Base-by-base conservation (phyloP, 139 green algal genomes). In the Chlamydomonas sp. region DNA sequence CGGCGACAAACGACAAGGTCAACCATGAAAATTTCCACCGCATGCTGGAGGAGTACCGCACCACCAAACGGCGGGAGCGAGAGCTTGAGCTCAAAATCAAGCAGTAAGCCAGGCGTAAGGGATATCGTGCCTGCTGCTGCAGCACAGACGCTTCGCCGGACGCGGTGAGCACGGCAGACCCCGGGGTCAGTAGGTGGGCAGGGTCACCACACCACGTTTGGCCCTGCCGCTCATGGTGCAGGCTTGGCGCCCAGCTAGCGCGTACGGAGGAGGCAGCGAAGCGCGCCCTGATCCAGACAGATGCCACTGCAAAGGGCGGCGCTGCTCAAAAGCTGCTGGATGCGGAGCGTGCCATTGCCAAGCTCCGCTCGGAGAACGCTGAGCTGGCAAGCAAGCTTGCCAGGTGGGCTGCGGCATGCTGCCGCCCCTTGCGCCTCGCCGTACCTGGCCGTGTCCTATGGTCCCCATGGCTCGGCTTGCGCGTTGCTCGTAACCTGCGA, bases 241-340 rank as follows among this genome's bases (percentile, higher is more conserved):
- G 95, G 89, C 92, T 97, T 57, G 86, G 92, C 2, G 94, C 94
- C 0, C 94, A 97, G 91, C 93, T 97, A 14, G 94, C 94, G 0
- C 83, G 95, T 3, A 97, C 94, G 17, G 95, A 97, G 84, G 94
- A 97, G 81, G 94, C 94, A 1, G 94, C 94, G 9, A 97, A 97
- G 91, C 90, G 95, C 2, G 92, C 92, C 0, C 88, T 97, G 77
- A 83, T 96, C 5, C 86, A 91, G 17, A 87, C 75, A 4, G 94
- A 96, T 80, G 77, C 89, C 1, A 91, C 87, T 4, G 94, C 91
- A 4, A 90, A 88, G 5, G 94, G 94, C n/a, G 93, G 93, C 16
- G 91, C 90, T 58, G 94, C 94, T 1, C 88, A 93, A 74, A 91
- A 92, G 67, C 91, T 97, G 86, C 81, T 97, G 79, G 93, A 96